These are phyloP conservation scores for Fusarium sp. DNA, from an alignment of 2,329 filamentous ascomycete species.

Conservation along the genomic window DNA sequence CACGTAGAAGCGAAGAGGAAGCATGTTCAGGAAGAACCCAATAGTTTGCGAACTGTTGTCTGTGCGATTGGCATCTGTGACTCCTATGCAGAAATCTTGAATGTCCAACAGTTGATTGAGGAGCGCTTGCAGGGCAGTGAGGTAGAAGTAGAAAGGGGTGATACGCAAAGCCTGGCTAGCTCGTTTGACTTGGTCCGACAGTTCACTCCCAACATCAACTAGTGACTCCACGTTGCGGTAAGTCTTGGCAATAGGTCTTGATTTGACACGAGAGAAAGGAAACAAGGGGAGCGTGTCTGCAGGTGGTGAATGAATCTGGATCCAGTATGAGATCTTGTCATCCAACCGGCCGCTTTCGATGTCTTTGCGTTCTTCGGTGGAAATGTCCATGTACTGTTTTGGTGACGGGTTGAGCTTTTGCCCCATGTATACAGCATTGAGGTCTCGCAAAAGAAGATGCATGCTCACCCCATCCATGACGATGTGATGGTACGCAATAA, in stretches of 20 bases:
- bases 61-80: not conserved
- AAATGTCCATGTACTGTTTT: conserved; percentile 6
- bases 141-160: conserved; percentile 5
- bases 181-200: not conserved
- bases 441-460: not conserved
- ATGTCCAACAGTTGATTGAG: not conserved
- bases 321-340: not conserved
- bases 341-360: not conserved
- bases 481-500: conserved; percentile 11
- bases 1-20: not conserved
- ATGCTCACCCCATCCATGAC: conserved; percentile 8
- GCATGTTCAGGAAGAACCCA: conserved; percentile 7
- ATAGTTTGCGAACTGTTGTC: not conserved
- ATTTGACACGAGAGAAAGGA: not conserved
- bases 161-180: not conserved
- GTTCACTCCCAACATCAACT: not conserved
- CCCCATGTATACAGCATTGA: conserved; percentile 1
- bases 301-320: not conserved
- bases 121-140: not conserved
- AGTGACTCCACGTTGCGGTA: not conserved
- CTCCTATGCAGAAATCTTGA: not conserved
- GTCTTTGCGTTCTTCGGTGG: not conserved
- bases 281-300: not conserved
- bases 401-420: not conserved
- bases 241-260: not conserved